Percentiles rank a stretch among this genome's conserved stretches.
Evolutionary conservation across 2,329 filamentous ascomycete species (phyloP).

Genomic region (Trichophyton mentagrophytes): DNA sequence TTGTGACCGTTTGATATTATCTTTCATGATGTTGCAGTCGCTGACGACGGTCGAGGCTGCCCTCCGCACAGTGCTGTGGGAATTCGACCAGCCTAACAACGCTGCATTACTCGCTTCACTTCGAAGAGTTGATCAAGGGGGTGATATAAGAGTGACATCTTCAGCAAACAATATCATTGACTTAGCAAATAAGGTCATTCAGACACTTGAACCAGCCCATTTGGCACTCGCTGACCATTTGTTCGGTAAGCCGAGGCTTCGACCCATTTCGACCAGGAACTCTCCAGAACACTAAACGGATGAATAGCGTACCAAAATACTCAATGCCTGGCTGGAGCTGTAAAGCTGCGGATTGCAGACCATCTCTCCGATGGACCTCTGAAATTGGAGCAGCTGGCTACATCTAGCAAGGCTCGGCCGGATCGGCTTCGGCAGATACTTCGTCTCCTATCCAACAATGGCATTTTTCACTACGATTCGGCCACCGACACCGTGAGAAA

Average conservation of each 20-base stretch:
- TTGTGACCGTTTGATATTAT: not conserved
- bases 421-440: slow-evolving; percentile 25
- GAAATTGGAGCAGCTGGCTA: slow-evolving; percentile 15
- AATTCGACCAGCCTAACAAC: not conserved
- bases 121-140: not conserved
- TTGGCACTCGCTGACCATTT: slow-evolving; percentile 20
- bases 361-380: slow-evolving; percentile 14
- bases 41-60: not conserved
- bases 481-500: slow-evolving; percentile 23
- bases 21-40: not conserved
- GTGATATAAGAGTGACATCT: not conserved
- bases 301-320: not conserved
- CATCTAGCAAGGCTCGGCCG: slow-evolving; percentile 11
- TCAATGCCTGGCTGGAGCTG: slow-evolving; percentile 15
- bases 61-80: not conserved
- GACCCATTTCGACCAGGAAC: not conserved
- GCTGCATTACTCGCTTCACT: not conserved
- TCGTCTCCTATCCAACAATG: slow-evolving; percentile 22
- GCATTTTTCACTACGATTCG: slow-evolving; percentile 25
- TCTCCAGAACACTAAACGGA: not conserved
- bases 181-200: not conserved
- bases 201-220: slow-evolving; percentile 15
- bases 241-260: slow-evolving; percentile 12
- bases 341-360: slow-evolving; percentile 23
- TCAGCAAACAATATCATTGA: not conserved